Conservation (phyloP, 2,329 filamentous ascomycete genomes). For the Myriosclerotinia scirpicola region DNA sequence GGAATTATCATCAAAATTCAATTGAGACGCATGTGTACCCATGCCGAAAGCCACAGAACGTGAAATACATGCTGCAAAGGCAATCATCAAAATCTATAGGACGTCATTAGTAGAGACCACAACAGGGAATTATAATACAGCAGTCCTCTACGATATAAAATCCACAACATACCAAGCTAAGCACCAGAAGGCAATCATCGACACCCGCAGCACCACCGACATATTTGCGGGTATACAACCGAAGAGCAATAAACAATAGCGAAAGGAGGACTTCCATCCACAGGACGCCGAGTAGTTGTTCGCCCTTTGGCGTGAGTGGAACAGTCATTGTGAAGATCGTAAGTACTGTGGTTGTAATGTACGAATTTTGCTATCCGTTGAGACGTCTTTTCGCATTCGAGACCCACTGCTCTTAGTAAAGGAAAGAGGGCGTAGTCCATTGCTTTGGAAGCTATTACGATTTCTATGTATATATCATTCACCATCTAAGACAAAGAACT, state of each 20-base stretch:
- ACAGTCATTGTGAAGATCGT: not conserved
- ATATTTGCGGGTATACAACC: conserved; percentile 14
- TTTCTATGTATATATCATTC: conserved; percentile 8
- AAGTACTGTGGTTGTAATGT: not conserved
- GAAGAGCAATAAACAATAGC: conserved; percentile 9
- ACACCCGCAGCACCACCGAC: conserved; percentile 7
- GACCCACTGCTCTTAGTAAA: conserved; percentile 7
- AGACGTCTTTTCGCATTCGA: not conserved
- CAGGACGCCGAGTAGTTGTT: conserved; percentile 11
- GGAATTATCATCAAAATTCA: not conserved
- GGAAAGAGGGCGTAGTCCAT: not conserved
- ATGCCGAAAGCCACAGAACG: conserved; percentile 12
- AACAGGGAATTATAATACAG: not conserved
- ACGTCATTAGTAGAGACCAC: not conserved
- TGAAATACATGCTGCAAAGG: conserved; percentile 1
- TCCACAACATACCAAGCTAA: conserved; percentile 7
- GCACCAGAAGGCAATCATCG: conserved; percentile 15
- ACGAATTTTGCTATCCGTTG: not conserved
- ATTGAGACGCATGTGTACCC: conserved; percentile 1
- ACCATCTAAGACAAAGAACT: not conserved
- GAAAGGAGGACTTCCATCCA: conserved; percentile 18
- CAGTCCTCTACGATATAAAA: not conserved
- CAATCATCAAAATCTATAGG: conserved; percentile 5
- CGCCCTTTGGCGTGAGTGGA: conserved; percentile 14
- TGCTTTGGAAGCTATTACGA: too few species aligned